A percentile compares a stretch with the other conserved stretches of the same genome.
Evolutionary conservation across 805 yeast species (phyloP).

Genomic region (Lachancea lanzarotensis): DNA sequence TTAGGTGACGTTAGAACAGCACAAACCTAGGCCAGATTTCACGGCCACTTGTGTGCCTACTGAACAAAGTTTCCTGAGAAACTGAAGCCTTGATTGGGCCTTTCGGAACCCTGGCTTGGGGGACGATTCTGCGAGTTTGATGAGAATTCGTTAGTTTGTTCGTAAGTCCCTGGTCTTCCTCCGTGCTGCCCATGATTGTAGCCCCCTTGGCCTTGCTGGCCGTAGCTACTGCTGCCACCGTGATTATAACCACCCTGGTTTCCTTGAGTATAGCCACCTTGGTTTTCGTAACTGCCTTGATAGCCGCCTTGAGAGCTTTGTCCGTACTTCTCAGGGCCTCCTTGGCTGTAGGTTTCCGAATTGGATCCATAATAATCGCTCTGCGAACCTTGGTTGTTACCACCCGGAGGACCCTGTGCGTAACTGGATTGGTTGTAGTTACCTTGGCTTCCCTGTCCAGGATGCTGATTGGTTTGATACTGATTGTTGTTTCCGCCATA

Average conservation of each 20-base stretch:
- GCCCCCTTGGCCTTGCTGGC: slow-evolving; percentile 1
- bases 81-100: slow-evolving; percentile 4
- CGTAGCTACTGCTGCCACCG: neutral
- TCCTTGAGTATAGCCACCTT: slow-evolving; percentile 1
- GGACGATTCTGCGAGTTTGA: neutral
- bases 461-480: neutral
- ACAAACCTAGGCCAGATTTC: too few relatives aligned
- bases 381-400: neutral
- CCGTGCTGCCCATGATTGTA: neutral
- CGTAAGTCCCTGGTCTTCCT: neutral
- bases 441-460: neutral
- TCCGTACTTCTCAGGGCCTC: neutral
- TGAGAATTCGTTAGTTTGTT: neutral
- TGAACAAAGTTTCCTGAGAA: slow-evolving; percentile 9
- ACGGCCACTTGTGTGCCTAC: neutral
- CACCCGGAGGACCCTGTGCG: slow-evolving; percentile 1
- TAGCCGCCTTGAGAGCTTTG: neutral
- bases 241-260: neutral
- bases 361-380: neutral
- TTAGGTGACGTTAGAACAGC: too few relatives aligned
- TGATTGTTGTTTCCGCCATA: neutral
- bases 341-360: neutral
- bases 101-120: slow-evolving; percentile 1
- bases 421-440: neutral
- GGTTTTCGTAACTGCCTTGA: neutral